Conservation (phyloP, 345 rosid genomes). For the Boechera divaricarpa region DNA sequence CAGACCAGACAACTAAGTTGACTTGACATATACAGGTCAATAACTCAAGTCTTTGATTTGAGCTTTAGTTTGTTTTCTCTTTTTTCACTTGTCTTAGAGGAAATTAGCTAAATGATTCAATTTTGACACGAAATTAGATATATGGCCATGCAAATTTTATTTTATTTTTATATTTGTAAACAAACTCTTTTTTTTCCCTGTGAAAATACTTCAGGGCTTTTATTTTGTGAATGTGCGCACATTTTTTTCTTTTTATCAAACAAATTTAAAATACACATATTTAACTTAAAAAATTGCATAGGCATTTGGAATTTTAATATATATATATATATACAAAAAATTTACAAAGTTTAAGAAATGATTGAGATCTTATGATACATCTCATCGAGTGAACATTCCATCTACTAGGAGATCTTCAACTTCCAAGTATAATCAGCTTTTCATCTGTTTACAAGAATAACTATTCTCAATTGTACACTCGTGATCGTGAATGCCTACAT, state of each 20-base stretch:
- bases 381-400: slow-evolving; percentile 32
- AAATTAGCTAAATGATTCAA: background rate
- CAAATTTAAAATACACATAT: background rate
- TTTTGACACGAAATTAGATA: background rate
- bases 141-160: too few relatives aligned
- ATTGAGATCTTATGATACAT: slow-evolving; percentile 33
- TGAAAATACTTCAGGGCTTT: too few relatives aligned
- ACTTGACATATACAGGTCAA: slow-evolving; percentile 26
- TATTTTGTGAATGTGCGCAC: too few relatives aligned
- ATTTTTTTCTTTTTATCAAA: too few relatives aligned
- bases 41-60: background rate
- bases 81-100: too few relatives aligned
- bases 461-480: slow-evolving; percentile 28
- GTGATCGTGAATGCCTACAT: slow-evolving; percentile 12
- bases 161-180: too few relatives aligned
- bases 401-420: slow-evolving; percentile 27
- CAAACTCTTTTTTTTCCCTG: too few relatives aligned
- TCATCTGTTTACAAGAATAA: slow-evolving; percentile 27
- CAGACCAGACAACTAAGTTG: slow-evolving; percentile 26
- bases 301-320: background rate
- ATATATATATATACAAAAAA: background rate
- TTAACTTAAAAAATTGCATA: background rate
- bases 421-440: slow-evolving; percentile 36
- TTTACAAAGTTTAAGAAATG: slow-evolving; percentile 4
- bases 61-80: background rate